Conservation (phyloP, 2,329 filamentous ascomycete species). For the Chrysosporium queenslandicum region DNA sequence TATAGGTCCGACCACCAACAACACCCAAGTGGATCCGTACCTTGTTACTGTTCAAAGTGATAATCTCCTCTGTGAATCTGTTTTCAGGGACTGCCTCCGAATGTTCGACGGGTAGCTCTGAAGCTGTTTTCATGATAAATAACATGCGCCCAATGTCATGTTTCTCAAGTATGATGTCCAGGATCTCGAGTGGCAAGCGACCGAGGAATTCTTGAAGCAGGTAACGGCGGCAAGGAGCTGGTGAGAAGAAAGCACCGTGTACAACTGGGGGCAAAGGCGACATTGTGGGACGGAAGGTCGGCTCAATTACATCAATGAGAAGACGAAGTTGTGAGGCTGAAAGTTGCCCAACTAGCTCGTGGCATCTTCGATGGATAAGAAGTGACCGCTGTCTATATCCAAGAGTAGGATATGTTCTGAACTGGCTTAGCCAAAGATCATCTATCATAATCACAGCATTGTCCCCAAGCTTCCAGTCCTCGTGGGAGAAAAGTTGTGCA, state of each 20-base stretch:
- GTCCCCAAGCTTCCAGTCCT: neutral
- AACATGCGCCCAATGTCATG: conserved; percentile 13
- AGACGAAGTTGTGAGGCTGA: conserved; percentile 4
- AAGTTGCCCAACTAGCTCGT: conserved; percentile 4
- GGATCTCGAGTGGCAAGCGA: conserved; percentile 10
- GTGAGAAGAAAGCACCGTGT: conserved; percentile 10
- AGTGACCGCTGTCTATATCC: conserved; percentile 4
- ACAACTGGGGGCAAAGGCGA: neutral
- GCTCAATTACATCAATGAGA: conserved; percentile 10
- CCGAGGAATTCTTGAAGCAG: neutral
- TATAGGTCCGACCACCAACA: conserved; percentile 13
- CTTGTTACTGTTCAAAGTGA: conserved; percentile 2
- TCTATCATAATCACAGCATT: neutral
- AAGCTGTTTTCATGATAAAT: conserved; percentile 14
- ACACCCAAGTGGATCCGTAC: conserved; percentile 8
- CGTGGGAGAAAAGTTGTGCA: neutral
- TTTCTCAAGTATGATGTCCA: conserved; percentile 12
- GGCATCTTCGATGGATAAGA: conserved; percentile 12
- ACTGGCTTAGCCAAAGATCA: neutral
- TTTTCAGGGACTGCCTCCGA: neutral
- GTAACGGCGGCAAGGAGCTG: neutral
- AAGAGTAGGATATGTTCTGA: conserved; percentile 6
- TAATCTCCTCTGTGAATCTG: conserved; percentile 6
- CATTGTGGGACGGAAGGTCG: conserved; percentile 6
- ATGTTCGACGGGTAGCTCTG: conserved; percentile 1